phyloP scores from a whole-genome alignment of 164 flowering plant genomes.

The Annona cherimola region DNA sequence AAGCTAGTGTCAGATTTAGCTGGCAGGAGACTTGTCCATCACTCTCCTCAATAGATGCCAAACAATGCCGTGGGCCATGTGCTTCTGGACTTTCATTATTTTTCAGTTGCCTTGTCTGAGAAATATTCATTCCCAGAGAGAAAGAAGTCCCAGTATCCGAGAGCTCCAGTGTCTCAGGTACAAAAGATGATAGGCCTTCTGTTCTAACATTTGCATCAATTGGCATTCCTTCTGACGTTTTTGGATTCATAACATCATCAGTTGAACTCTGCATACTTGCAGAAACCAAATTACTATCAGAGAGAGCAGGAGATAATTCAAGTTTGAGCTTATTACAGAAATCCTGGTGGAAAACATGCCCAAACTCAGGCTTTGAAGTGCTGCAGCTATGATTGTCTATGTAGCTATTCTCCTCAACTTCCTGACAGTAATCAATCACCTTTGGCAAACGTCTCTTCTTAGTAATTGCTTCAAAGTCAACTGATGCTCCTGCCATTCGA shows the following conservation, averaged over 20 bases:
- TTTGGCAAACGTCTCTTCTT: constrained; percentile 76
- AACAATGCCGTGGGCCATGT: constrained; percentile 27
- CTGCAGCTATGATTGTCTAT: constrained; percentile 42
- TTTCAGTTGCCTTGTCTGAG: constrained; percentile 27
- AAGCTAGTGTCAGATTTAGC: constrained; percentile 71
- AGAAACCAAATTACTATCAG: constrained; percentile 67
- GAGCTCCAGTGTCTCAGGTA: constrained; percentile 56
- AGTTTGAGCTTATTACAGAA: constrained; percentile 62
- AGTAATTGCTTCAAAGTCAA: constrained; percentile 60
- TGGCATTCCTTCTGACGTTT: constrained; percentile 36
- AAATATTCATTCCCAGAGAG: constrained; percentile 34
- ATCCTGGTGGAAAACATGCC: constrained; percentile 50
- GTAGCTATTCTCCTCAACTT: constrained; percentile 39
- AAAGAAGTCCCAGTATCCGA: constrained; percentile 72
- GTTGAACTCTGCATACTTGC: constrained; percentile 71
- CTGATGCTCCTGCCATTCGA: constrained; percentile 45
- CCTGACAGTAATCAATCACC: constrained; percentile 28
- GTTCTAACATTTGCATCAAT: constrained; percentile 32
- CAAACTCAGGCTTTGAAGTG: constrained; percentile 40
- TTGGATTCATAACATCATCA: constrained; percentile 61
- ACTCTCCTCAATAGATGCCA: constrained; percentile 40
- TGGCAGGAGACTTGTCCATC: constrained; percentile 68
- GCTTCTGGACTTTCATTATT: constrained; percentile 24
- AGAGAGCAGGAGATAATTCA: constrained; percentile 78
- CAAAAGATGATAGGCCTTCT: constrained; percentile 28